Evolutionary conservation across 129 eudicot species (phyloP), one percentile per base, ranked within the genome.

Genomic region (Flaveria bidentis): DNA sequence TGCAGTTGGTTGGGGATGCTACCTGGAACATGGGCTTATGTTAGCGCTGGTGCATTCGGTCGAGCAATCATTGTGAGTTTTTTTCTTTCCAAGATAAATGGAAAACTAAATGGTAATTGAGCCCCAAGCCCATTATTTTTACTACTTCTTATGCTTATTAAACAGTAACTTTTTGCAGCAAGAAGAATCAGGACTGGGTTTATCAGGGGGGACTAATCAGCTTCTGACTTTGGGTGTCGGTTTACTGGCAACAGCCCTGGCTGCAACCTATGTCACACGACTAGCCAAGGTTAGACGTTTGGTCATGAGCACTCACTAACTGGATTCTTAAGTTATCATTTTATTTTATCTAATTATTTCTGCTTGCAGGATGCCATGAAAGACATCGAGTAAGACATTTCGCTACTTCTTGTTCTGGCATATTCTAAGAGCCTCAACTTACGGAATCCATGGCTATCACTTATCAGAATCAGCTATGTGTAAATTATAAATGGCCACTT

Each of bases 1-100:
- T 87, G 87, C 95, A 95, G 99, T 87, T 95, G 99, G 99, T 78
- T 95, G 73, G 99, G 99, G 69, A 91, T 91, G 99, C 97, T 95
- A 83, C 99, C 97, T 3, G 99, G 99, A 57, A 70, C 99, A 81
- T 95, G 97, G 99, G 99, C 96, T 25, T 95, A 95, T 69, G 99
- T 95, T 30, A 95, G 99, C 39, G 97, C 99, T 5, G 99, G 99
- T 82, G 99, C 99, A 57, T 95, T 95, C 85, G 99, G 99, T 44
- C 89, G 99, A 72, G 96, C 99, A 80, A 89, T 95, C 75, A 87
- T 95, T 78, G 99, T 95, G 84, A 95, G 99, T 87, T 41, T 71
- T 11, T 23, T 69, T 17, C n/a, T 69, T 42, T 36, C 53, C 15
- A 2, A 62, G 13, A 6, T 12, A 36, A 52, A n/a, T 11, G 61